These are phyloP conservation scores for Mycena olivaceomarginata DNA, from an alignment of 768 basidiomycete genomes.

Conservation along the genomic window DNA sequence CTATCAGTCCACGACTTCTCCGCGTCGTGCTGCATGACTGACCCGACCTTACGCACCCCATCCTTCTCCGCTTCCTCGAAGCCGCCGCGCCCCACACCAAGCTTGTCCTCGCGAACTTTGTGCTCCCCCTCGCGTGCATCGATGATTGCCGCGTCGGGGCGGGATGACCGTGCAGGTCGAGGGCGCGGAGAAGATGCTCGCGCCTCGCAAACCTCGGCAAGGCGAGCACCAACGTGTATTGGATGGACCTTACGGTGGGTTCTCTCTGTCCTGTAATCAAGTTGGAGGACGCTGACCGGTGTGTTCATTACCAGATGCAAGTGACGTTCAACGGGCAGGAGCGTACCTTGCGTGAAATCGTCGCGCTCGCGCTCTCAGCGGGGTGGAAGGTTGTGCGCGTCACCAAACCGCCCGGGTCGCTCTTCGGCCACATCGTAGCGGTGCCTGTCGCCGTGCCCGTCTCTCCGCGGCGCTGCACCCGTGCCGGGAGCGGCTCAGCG, in stretches of 20 bases:
- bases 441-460: conserved; percentile 74
- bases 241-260: conserved; percentile 71
- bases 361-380: conserved; percentile 69
- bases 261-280: neutral
- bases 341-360: conserved; percentile 79
- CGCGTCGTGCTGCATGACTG: conserved; percentile 87
- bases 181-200: conserved; percentile 63
- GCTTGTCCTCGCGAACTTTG: conserved; percentile 83
- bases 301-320: conserved; percentile 74
- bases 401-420: conserved; percentile 74
- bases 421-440: conserved; percentile 84
- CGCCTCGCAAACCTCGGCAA: conserved; percentile 67
- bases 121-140: conserved; percentile 81
- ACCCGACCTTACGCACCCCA: conserved; percentile 76
- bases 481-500: conserved; percentile 49
- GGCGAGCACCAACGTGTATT: conserved; percentile 74
- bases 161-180: conserved; percentile 61
- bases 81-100: conserved; percentile 72
- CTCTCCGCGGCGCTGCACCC: conserved; percentile 44
- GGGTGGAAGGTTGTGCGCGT: conserved; percentile 80
- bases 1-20: conserved; percentile 79
- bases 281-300: too few relatives aligned
- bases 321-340: conserved; percentile 81
- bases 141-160: conserved; percentile 60
- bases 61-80: conserved; percentile 58